Evolutionary conservation across 306 rosid species (phyloP).

Genomic region (Geum urbanum): DNA sequence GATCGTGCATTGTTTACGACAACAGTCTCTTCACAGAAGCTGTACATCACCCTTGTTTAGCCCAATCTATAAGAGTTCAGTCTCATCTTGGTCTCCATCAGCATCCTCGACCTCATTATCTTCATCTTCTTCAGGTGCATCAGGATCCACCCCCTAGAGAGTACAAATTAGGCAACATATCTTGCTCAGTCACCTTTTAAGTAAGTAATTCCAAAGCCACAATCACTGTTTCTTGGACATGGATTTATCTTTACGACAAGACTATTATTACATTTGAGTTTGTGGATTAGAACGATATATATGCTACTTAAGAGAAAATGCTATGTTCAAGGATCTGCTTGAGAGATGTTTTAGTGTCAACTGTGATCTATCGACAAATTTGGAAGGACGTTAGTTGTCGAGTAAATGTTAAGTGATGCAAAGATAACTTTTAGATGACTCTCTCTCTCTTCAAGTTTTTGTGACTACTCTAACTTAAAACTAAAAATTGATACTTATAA

Average conservation of each 20-base stretch:
- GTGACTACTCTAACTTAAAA: too few species aligned
- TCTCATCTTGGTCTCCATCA: conserved; percentile 93
- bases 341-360: too few species aligned
- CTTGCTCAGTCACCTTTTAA: conserved; percentile 8
- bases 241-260: neutral
- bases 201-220: neutral
- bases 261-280: neutral
- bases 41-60: conserved; percentile 1
- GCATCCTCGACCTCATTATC: conserved; percentile 94
- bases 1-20: conserved; percentile 2
- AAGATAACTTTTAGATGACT: neutral
- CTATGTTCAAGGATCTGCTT: too few species aligned
- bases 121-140: conserved; percentile 98
- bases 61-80: conserved; percentile 60
- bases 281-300: neutral
- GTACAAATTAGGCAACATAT: conserved; percentile 6
- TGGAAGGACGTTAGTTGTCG: neutral
- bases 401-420: neutral
- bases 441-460: neutral
- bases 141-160: conserved; percentile 85
- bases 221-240: neutral
- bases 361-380: too few species aligned
- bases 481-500: neutral
- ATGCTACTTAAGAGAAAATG: neutral
- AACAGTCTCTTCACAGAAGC: conserved; percentile 16